Conservation (phyloP, 768 basidiomycete species). For the Naematelia encephala region DNA sequence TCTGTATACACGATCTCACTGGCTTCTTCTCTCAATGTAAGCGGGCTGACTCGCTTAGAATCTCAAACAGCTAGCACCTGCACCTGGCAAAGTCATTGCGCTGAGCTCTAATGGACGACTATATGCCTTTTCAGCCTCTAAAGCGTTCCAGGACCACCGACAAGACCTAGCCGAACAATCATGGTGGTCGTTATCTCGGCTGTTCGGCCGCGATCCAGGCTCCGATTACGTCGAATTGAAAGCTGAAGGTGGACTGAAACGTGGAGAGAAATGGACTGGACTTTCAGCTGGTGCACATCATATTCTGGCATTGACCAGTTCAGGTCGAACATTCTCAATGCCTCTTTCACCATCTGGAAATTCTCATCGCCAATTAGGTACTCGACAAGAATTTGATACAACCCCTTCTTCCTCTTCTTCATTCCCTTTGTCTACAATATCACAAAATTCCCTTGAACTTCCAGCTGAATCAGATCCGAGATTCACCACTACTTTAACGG, state of each 20-base stretch:
- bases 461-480: conserved; percentile 55
- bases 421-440: neutral
- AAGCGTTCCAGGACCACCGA: conserved; percentile 55
- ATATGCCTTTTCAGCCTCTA: conserved; percentile 63
- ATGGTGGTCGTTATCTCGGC: conserved; percentile 59
- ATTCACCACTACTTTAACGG: conserved; percentile 69
- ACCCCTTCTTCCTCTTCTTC: conserved; percentile 28
- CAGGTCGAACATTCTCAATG: conserved; percentile 73
- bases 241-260: conserved; percentile 58
- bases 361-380: conserved; percentile 75
- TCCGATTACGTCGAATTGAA: conserved; percentile 61
- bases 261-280: conserved; percentile 71
- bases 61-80: conserved; percentile 58
- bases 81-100: conserved; percentile 61
- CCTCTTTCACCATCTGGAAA: conserved; percentile 74
- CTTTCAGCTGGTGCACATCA: conserved; percentile 67
- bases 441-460: conserved; percentile 49
- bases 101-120: conserved; percentile 73
- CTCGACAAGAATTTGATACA: conserved; percentile 62
- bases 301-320: conserved; percentile 53
- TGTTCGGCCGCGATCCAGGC: conserved; percentile 55
- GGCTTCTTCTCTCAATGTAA: too few relatives aligned
- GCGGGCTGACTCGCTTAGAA: conserved; percentile 56
- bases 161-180: conserved; percentile 52
- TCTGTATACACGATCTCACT: too few relatives aligned